Evolutionary conservation across 352 stramenopile genomes (phyloP).

Genomic region (Aphanomyces invadans): DNA sequence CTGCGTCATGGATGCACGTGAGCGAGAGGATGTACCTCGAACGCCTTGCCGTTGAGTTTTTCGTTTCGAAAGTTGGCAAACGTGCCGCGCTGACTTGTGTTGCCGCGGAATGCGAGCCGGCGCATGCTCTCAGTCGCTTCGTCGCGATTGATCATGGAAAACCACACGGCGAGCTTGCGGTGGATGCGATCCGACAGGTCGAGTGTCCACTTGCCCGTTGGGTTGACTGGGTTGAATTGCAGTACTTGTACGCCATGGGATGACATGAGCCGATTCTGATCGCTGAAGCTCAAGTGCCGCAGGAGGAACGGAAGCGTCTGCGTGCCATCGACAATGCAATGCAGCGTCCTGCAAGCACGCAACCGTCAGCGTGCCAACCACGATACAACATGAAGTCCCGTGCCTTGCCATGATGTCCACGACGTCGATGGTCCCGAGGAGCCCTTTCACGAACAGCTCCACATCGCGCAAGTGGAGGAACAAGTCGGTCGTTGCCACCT

Average conservation of each 20-base stretch:
- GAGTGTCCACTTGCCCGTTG: conserved; percentile 50
- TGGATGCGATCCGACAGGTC: conserved; percentile 45
- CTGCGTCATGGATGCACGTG: no score
- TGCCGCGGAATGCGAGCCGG: conserved; percentile 41
- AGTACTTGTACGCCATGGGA: conserved; percentile 37
- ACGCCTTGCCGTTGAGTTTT: conserved; percentile 44
- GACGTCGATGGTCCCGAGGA: conserved; percentile 35
- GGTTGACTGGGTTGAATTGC: conserved; percentile 54
- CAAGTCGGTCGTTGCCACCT: conserved; percentile 32
- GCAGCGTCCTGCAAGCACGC: not conserved
- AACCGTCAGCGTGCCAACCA: conserved; percentile 20
- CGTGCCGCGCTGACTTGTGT: conserved; percentile 52
- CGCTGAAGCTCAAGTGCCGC: conserved; percentile 30
- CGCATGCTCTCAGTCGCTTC: conserved; percentile 30
- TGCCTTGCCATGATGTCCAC: conserved; percentile 50
- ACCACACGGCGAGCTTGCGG: conserved; percentile 58
- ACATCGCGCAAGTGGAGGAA: conserved; percentile 41
- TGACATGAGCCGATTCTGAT: conserved; percentile 54
- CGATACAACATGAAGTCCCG: conserved; percentile 29
- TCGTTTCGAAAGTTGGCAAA: conserved; percentile 57
- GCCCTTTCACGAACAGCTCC: conserved; percentile 35
- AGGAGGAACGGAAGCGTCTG: conserved; percentile 44
- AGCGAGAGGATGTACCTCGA: no score
- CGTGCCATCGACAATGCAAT: conserved; percentile 40
- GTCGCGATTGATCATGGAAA: conserved; percentile 48